Conservation (phyloP, 129 eudicot genomes). For the Lactuca sativa region DNA sequence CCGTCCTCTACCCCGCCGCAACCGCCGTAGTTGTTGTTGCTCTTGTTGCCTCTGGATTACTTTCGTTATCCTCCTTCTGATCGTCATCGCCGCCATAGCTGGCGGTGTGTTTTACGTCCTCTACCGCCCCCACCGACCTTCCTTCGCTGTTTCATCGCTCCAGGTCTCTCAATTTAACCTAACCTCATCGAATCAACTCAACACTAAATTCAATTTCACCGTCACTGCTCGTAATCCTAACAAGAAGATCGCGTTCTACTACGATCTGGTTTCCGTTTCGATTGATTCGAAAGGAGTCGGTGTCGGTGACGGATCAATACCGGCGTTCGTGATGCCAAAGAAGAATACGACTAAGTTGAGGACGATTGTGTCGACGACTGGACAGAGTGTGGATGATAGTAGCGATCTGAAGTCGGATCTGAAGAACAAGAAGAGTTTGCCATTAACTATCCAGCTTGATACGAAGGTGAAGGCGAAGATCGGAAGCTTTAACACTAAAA, state of each 20-base stretch:
- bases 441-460: conserved; percentile 49
- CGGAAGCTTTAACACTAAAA: conserved; percentile 55
- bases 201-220: conserved; percentile 55
- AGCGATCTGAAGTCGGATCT: conserved; percentile 34
- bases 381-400: conserved; percentile 33
- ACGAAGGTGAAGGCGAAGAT: conserved; percentile 63
- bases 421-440: conserved; percentile 49
- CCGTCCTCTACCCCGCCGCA: conserved; percentile 66
- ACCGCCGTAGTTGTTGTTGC: conserved; percentile 64
- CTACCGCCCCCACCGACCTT: conserved; percentile 81
- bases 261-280: conserved; percentile 42
- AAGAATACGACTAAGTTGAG: conserved; percentile 51
- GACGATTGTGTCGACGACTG: conserved; percentile 30
- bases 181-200: conserved; percentile 44
- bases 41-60: conserved; percentile 59
- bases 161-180: conserved; percentile 59
- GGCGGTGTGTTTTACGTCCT: conserved; percentile 60
- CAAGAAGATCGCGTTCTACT: conserved; percentile 49
- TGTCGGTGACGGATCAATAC: conserved; percentile 53
- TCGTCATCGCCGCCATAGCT: conserved; percentile 61
- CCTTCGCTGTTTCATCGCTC: conserved; percentile 61
- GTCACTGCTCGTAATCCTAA: conserved; percentile 66
- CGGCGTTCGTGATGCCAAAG: conserved; percentile 45
- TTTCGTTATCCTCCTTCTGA: conserved; percentile 39
- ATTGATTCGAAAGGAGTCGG: conserved; percentile 38